Percentiles rank a stretch among this genome's conserved stretches.
Evolutionary conservation across 2,329 filamentous ascomycete genomes (phyloP).

Genomic region (Chaetothyriales sp.): DNA sequence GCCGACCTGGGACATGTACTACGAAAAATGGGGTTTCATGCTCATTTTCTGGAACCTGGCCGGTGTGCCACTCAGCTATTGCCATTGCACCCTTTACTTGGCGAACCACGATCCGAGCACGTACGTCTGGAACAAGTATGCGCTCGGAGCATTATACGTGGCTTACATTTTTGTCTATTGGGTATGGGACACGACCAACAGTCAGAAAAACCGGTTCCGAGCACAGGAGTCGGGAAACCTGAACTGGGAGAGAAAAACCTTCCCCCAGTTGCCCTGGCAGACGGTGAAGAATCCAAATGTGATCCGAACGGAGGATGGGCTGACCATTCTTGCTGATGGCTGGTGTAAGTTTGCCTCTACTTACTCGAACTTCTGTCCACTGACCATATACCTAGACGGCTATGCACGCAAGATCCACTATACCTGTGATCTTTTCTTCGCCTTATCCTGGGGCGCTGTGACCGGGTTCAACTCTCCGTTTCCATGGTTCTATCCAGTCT

Average conservation of each 20-base stretch:
- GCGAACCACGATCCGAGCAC: constrained; percentile 65
- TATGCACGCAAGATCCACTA: constrained; percentile 70
- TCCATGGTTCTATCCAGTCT: constrained; percentile 78
- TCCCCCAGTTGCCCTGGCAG: constrained; percentile 84
- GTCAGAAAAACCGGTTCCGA: constrained; percentile 86
- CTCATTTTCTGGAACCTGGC: constrained; percentile 95
- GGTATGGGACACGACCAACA: constrained; percentile 84
- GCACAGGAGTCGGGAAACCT: constrained; percentile 59
- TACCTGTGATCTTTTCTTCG: constrained; percentile 65
- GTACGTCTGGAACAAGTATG: constrained; percentile 61
- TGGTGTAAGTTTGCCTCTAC: constrained; percentile 48
- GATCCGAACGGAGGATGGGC: constrained; percentile 57
- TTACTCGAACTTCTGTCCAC: constrained; percentile 5
- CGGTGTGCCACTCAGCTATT: constrained; percentile 80
- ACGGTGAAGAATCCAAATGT: constrained; percentile 64
- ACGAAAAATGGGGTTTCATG: constrained; percentile 96
- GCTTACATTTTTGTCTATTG: constrained; percentile 76
- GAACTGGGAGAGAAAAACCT: constrained; percentile 51
- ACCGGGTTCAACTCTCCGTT: constrained; percentile 68
- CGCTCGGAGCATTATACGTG: constrained; percentile 48
- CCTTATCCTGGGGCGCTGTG: constrained; percentile 63
- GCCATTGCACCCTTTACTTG: constrained; percentile 81
- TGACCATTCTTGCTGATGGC: constrained; percentile 66
- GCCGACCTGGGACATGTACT: constrained; percentile 91
- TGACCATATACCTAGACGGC: constrained; percentile 35